Evolutionary conservation across 2,329 filamentous ascomycete species (phyloP).

Genomic region (Clonostachys solani): DNA sequence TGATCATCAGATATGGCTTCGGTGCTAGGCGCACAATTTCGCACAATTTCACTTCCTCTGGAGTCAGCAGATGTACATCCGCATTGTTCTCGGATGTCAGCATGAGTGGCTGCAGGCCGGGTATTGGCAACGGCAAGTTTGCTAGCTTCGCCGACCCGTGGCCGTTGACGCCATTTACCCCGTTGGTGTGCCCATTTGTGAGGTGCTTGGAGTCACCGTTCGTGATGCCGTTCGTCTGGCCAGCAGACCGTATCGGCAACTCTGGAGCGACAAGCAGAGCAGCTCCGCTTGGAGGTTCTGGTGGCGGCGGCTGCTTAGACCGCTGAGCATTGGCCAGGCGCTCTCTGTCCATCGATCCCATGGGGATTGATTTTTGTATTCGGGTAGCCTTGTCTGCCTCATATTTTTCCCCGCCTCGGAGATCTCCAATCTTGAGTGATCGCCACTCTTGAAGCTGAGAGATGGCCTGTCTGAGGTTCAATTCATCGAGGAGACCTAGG

Average conservation of each 20-base stretch:
- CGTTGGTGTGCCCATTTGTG: conserved; percentile 49
- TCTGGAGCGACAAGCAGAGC: conserved; percentile 76
- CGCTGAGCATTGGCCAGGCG: conserved; percentile 68
- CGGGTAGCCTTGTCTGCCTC: conserved; percentile 81
- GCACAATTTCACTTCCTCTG: conserved; percentile 83
- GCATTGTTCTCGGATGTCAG: conserved; percentile 72
- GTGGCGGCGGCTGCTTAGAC: conserved; percentile 60
- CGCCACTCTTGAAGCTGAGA: conserved; percentile 92
- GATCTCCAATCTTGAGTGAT: conserved; percentile 74
- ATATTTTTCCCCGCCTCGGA: conserved; percentile 86
- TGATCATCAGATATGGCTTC: conserved; percentile 93
- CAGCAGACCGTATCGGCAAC: conserved; percentile 56
- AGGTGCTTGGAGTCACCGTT: conserved; percentile 49
- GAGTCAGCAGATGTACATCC: conserved; percentile 80
- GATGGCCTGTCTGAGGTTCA: conserved; percentile 88
- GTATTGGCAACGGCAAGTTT: conserved; percentile 50
- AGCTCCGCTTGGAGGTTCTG: conserved; percentile 70
- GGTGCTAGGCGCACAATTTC: conserved; percentile 80
- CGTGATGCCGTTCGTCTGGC: conserved; percentile 21
- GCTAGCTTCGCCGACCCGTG: conserved; percentile 37
- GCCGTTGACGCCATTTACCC: conserved; percentile 30
- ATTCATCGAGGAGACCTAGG: conserved; percentile 82
- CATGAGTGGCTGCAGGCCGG: conserved; percentile 58
- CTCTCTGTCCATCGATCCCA: conserved; percentile 81
- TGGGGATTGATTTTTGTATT: conserved; percentile 63